Conservation (phyloP, 139 green algal genomes). For the Chlorella vulgaris region DNA sequence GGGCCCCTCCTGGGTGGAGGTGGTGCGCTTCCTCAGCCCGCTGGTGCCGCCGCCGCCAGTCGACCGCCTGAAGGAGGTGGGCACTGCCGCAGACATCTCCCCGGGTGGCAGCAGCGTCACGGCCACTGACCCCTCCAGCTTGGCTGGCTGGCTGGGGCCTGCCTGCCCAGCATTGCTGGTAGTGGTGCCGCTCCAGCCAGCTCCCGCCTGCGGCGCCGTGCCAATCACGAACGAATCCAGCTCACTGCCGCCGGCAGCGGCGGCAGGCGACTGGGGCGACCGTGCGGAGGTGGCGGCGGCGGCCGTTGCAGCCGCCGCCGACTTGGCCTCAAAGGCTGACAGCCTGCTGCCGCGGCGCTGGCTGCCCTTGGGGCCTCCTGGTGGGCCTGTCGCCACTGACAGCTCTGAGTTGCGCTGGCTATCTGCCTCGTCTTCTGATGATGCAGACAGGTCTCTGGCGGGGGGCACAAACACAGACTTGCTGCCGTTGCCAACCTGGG, state of each 20-base stretch:
- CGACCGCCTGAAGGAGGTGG: neutral
- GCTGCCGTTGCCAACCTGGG: neutral
- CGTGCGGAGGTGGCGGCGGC: neutral
- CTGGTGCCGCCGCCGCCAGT: neutral
- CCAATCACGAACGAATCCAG: neutral
- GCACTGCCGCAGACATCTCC: neutral
- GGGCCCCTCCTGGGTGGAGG: constrained; percentile 1
- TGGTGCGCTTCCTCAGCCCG: constrained; percentile 19
- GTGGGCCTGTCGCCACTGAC: neutral
- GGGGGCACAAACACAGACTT: neutral
- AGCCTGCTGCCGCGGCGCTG: neutral
- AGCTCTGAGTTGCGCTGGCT: neutral
- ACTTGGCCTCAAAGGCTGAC: neutral
- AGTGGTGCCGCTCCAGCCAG: neutral
- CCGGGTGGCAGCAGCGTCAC: neutral
- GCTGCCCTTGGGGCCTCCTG: neutral
- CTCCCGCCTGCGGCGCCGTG: neutral
- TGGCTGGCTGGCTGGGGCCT: neutral
- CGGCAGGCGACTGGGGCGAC: too few species aligned
- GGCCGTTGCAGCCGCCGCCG: neutral
- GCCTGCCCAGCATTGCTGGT: neutral
- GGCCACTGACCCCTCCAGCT: neutral
- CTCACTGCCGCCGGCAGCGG: too few species aligned
- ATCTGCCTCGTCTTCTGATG: neutral
- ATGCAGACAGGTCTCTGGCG: neutral